A percentile compares a stretch with the other conserved stretches of the same genome.
Conservation (phyloP, 805 yeast genomes). For the Lachancea waltii region DNA sequence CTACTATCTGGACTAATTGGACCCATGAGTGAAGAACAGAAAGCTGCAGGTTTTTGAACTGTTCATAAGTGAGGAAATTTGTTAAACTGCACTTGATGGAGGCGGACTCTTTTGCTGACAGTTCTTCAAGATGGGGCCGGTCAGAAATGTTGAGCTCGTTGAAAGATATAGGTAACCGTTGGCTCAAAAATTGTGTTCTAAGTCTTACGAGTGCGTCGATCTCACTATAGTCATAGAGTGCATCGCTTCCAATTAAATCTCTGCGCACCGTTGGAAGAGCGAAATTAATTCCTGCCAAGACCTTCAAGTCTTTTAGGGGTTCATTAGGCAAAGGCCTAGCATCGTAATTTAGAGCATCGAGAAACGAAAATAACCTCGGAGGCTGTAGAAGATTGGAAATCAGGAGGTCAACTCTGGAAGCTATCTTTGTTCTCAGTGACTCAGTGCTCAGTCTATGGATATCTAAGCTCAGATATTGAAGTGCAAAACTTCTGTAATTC, state of each 20-base stretch:
- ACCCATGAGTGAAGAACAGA: slow-evolving; percentile 77
- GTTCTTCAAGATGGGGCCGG: slow-evolving; percentile 15
- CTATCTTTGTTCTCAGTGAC: slow-evolving; percentile 42
- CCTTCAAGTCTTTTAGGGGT: slow-evolving; percentile 15
- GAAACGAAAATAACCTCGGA: slow-evolving; percentile 58
- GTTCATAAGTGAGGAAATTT: slow-evolving; percentile 41
- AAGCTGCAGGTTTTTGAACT: slow-evolving; percentile 48
- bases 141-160: slow-evolving; percentile 11
- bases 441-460: slow-evolving; percentile 51
- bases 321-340: slow-evolving; percentile 34
- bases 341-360: slow-evolving; percentile 62
- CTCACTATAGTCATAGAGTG: slow-evolving; percentile 39
- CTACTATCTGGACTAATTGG: slow-evolving; percentile 64
- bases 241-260: slow-evolving; percentile 22
- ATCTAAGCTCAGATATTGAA: slow-evolving; percentile 66
- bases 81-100: slow-evolving; percentile 34
- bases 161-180: slow-evolving; percentile 2
- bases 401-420: slow-evolving; percentile 43
- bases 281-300: slow-evolving; percentile 35
- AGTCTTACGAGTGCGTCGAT: slow-evolving; percentile 34
- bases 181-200: slow-evolving; percentile 12
- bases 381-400: slow-evolving; percentile 51
- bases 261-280: slow-evolving; percentile 38
- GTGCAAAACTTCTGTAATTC: slow-evolving; percentile 49
- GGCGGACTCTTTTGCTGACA: slow-evolving; percentile 18